phyloP scores from a whole-genome alignment of 2,329 filamentous ascomycete genomes.

The Sporothrix schenckii region DNA sequence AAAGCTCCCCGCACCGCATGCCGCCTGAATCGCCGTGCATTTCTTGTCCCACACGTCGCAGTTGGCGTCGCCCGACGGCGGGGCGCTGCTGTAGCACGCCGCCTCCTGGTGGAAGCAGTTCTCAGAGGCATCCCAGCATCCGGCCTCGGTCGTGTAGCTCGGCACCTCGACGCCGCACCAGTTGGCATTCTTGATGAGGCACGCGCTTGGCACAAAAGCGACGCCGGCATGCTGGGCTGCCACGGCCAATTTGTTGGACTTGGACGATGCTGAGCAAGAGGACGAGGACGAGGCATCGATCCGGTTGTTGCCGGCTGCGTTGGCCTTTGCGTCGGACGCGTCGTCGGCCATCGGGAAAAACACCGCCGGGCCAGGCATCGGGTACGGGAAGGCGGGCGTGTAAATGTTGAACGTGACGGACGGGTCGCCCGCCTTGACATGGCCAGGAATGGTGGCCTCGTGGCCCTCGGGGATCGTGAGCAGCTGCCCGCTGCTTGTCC shows the following conservation, averaged over 20 bases:
- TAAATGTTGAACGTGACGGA: conserved; percentile 65
- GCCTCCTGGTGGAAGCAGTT: conserved; percentile 63
- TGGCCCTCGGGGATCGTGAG: conserved; percentile 52
- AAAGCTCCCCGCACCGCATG: conserved; percentile 50
- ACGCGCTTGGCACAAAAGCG: conserved; percentile 53
- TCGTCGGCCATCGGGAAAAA: conserved; percentile 48
- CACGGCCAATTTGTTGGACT: conserved; percentile 40
- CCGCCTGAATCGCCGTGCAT: conserved; percentile 55
- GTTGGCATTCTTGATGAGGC: conserved; percentile 69
- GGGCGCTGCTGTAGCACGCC: conserved; percentile 61
- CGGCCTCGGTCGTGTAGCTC: conserved; percentile 56
- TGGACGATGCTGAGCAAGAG: neutral
- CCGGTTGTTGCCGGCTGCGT: neutral
- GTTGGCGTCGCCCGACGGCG: conserved; percentile 60
- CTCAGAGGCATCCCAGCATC: conserved; percentile 62
- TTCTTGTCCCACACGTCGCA: conserved; percentile 66
- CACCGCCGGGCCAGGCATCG: conserved; percentile 60
- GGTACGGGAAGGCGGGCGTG: conserved; percentile 56
- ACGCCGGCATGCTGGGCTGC: conserved; percentile 48
- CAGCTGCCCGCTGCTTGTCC: neutral
- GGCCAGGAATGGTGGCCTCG: conserved; percentile 67
- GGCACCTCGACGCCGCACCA: conserved; percentile 69
- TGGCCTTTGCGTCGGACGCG: conserved; percentile 18
- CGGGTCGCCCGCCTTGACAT: conserved; percentile 58
- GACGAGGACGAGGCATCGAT: conserved; percentile 2